Evolutionary conservation across 768 basidiomycete genomes (phyloP).

Genomic region (Auricularia heimuer): DNA sequence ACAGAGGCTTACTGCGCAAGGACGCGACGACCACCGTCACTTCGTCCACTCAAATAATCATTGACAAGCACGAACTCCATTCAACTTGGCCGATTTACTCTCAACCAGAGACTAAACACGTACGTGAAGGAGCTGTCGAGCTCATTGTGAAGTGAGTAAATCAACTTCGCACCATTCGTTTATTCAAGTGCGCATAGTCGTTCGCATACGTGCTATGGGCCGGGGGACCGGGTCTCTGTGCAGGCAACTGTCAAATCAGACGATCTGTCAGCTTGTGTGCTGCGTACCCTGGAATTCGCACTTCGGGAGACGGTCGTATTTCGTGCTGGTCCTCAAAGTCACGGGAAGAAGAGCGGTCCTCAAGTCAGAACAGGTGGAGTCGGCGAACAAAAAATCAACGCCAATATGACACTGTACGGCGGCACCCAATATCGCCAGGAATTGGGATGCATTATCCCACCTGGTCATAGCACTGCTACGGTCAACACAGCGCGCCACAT

Average conservation of each 20-base stretch:
- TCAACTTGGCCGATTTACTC: conserved; percentile 89
- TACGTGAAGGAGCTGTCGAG: conserved; percentile 56
- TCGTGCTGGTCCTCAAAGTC: conserved; percentile 46
- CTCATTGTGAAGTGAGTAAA: conserved; percentile 47
- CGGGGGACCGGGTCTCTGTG: conserved; percentile 70
- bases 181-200: conserved; percentile 23
- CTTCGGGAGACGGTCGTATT: conserved; percentile 72
- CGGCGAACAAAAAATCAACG: conserved; percentile 59
- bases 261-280: conserved; percentile 51
- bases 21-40: conserved; percentile 61
- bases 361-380: conserved; percentile 45
- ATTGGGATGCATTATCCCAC: conserved; percentile 56
- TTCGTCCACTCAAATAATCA: conserved; percentile 61
- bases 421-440: conserved; percentile 66
- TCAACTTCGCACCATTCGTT: neutral
- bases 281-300: conserved; percentile 77
- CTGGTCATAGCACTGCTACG: conserved; percentile 70
- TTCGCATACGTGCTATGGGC: conserved; percentile 70
- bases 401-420: conserved; percentile 65
- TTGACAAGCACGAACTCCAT: conserved; percentile 91
- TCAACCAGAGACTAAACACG: conserved; percentile 62
- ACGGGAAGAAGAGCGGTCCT: conserved; percentile 46
- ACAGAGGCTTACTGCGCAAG: conserved; percentile 72
- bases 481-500: conserved; percentile 76
- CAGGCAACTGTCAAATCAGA: conserved; percentile 67